Evolutionary conservation across 2,329 filamentous ascomycete species (phyloP).

Genomic region (Colletotrichum sp.): DNA sequence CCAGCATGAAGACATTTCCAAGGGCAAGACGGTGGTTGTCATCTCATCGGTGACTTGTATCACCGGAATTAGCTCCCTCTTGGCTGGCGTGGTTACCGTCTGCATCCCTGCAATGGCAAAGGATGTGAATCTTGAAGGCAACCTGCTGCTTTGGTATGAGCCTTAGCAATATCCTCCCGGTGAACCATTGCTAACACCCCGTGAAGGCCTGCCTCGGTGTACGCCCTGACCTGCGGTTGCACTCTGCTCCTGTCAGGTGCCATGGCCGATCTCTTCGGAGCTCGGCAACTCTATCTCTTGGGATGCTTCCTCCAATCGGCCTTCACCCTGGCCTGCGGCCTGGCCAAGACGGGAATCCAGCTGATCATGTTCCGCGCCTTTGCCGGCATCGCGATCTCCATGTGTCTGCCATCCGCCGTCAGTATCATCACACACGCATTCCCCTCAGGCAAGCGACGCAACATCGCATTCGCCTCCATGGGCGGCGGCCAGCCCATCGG

Average conservation of each 20-base stretch:
- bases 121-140: background rate
- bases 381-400: slow-evolving; percentile 17
- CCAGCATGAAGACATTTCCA: background rate
- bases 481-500: slow-evolving; percentile 20
- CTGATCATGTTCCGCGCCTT: slow-evolving; percentile 19
- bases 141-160: slow-evolving; percentile 2
- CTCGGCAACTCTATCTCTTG: slow-evolving; percentile 11
- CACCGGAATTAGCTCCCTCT: slow-evolving; percentile 6
- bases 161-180: rapidly evolving
- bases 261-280: slow-evolving; percentile 18
- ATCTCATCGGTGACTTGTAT: slow-evolving; percentile 12
- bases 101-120: slow-evolving; percentile 7
- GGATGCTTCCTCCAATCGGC: slow-evolving; percentile 15
- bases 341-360: slow-evolving; percentile 8
- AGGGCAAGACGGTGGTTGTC: slow-evolving; percentile 1
- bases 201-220: slow-evolving; percentile 7
- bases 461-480: slow-evolving; percentile 36
- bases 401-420: slow-evolving; percentile 19
- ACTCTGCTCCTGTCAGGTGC: slow-evolving; percentile 5
- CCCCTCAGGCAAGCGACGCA: slow-evolving; percentile 17
- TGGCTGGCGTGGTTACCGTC: slow-evolving; percentile 6
- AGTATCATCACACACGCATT: slow-evolving; percentile 20
- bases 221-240: slow-evolving; percentile 6
- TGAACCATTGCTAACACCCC: background rate
- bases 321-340: slow-evolving; percentile 15